Base-by-base conservation (phyloP, 345 rosid genomes). In the Murraya koenigii region DNA sequence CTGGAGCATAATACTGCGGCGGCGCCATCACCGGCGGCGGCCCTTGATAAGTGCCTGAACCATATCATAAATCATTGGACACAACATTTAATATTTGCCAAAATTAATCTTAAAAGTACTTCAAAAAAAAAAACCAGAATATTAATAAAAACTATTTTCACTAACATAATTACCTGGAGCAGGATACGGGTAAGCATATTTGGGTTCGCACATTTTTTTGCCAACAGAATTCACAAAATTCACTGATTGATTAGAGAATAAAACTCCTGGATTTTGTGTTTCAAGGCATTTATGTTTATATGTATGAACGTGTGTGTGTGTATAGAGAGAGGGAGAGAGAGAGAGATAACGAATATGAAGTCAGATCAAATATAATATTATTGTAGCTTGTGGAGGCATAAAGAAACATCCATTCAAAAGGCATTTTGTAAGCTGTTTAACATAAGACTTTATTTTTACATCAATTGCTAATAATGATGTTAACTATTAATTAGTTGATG, bases 1-100 rank as follows among this genome's bases (percentile, higher is more conserved):
- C 83, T 33, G 90, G 58, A 36, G 78, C 79, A 69, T 90, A 88
- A 52, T 89, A 85, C 23, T 80, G 89, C 0, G 87, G 91, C 4
- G 91, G 90, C 13, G 84, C 89, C 87, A 85, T 88, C n/a, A 92
- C 92, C 23, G 88, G 87, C 0, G 93, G 93, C 14, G 58, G 59
- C 15, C 82, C 79, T 61, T 71, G 75, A 55, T 87, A 83, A 39
- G 62, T 60, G 8, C 82, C 84, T 80, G 63, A 76, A 62, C 19
- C 61, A 23, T 6, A 0, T 59, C 32, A 23, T 2, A 59, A 25
- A 61, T 25, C 66, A 5, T 9, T 28, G 33, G 30, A 13, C 49
- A 0, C 4, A 1, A 14, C 15, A 4, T 10, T 52, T 52, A 15
- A 17, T 4, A 19, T 52, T 52, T 15, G 56, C 22, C 56, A 0